These are phyloP conservation scores for Trichosanthes cucumerina DNA, from an alignment of 306 rosid species.

Conservation along the genomic window DNA sequence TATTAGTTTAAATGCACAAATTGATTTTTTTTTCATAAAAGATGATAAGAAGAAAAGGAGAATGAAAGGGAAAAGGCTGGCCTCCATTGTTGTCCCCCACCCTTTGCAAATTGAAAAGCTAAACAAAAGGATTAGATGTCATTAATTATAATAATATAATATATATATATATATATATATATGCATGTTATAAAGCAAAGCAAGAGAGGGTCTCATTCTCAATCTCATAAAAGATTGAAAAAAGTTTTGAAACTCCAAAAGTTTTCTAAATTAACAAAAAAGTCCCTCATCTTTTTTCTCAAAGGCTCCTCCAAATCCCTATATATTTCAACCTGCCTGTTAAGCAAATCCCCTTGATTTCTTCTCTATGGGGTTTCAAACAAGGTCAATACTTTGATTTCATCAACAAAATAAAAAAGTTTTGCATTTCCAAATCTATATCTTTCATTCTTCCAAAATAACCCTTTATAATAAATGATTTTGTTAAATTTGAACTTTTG, in stretches of 20 bases:
- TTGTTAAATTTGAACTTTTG: neutral
- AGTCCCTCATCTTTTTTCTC: neutral
- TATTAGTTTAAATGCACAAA: no score
- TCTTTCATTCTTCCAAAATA: neutral
- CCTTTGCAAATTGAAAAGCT: neutral
- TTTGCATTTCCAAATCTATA: neutral
- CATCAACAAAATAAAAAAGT: neutral
- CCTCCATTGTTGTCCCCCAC: neutral
- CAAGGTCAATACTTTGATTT: slow-evolving; percentile 19
- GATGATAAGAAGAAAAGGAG: no score
- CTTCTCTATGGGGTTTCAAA: neutral
- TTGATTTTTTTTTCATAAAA: no score
- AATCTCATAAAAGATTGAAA: neutral
- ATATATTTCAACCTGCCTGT: slow-evolving; percentile 4
- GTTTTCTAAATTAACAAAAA: neutral
- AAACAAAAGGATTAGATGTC: neutral
- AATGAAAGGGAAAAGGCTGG: no score
- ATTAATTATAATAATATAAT: no score
- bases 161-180: no score
- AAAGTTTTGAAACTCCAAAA: neutral
- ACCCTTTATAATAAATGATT: neutral
- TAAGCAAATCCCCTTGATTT: slow-evolving; percentile 6
- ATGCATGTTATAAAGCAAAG: neutral
- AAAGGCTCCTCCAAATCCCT: neutral
- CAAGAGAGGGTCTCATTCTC: neutral